phyloP scores from a whole-genome alignment of 164 flowering plant species.

The Vitis labrusca region DNA sequence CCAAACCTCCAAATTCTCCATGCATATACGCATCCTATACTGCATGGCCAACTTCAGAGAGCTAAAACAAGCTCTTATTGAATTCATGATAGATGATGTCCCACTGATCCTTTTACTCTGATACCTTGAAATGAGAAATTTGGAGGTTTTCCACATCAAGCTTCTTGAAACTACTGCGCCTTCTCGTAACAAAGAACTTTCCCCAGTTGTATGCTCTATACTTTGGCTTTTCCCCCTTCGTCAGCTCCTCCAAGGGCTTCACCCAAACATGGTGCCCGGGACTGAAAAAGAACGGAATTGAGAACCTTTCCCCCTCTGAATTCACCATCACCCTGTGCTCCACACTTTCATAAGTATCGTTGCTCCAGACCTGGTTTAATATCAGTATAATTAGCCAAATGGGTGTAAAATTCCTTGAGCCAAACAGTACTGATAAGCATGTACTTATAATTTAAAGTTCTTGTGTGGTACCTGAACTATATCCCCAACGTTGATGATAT shows the following conservation, averaged over 20 bases:
- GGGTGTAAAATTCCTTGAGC: too few relatives aligned
- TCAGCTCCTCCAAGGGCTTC: conserved; percentile 23
- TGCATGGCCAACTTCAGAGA: too few relatives aligned
- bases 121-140: conserved; percentile 14
- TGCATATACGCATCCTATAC: too few relatives aligned
- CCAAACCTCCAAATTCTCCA: too few relatives aligned
- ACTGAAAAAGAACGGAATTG: conserved; percentile 21
- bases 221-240: conserved; percentile 16
- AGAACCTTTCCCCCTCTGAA: conserved; percentile 25
- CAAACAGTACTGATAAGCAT: too few relatives aligned
- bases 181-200: conserved; percentile 12
- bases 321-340: conserved; percentile 29
- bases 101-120: background rate
- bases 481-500: too few relatives aligned
- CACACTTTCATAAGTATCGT: conserved; percentile 22
- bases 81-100: background rate
- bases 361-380: conserved; percentile 22
- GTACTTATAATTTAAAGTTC: too few relatives aligned
- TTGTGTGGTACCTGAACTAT: too few relatives aligned
- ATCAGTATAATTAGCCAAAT: too few relatives aligned
- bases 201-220: conserved; percentile 21
- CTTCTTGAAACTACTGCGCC: conserved; percentile 18
- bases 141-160: conserved; percentile 21
- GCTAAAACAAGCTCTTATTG: too few relatives aligned
- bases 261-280: conserved; percentile 18